phyloP scores from a whole-genome alignment of 106 monocot species.

The Platanthera guangdongensis region DNA sequence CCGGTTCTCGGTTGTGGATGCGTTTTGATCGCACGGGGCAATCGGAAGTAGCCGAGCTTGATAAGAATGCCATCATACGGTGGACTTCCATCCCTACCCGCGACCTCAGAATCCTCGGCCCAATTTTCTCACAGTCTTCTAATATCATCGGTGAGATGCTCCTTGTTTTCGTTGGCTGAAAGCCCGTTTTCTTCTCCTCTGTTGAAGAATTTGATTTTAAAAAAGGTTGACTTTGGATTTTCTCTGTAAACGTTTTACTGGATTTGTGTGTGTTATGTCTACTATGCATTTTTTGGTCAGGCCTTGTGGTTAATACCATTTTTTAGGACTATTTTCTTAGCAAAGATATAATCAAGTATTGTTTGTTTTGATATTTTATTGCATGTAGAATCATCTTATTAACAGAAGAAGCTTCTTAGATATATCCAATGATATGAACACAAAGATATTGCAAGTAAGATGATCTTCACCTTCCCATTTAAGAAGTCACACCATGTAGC shows the following conservation, averaged over 20 bases:
- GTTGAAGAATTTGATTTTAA: not conserved
- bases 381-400: too few species aligned
- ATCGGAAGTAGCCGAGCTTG: constrained; percentile 61
- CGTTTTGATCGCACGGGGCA: constrained; percentile 49
- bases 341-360: too few species aligned
- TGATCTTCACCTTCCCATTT: too few species aligned
- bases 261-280: not conserved
- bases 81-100: constrained; percentile 53
- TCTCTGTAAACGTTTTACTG: not conserved
- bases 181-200: not conserved
- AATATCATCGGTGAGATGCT: constrained; percentile 57
- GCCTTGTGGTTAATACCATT: not conserved
- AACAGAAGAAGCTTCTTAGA: too few species aligned
- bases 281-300: not conserved
- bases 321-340: not conserved
- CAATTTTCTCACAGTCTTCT: constrained; percentile 80
- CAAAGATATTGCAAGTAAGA: too few species aligned
- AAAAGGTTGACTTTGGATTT: not conserved
- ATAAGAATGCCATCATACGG: constrained; percentile 65
- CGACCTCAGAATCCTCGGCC: constrained; percentile 83
- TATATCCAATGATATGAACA: too few species aligned
- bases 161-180: not conserved
- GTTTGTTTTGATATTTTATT: too few species aligned
- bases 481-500: too few species aligned
- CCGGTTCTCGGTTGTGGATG: constrained; percentile 69